Evolutionary conservation across 23 red algal genomes (phyloP).

Genomic region (Gracilaria vermiculophylla): DNA sequence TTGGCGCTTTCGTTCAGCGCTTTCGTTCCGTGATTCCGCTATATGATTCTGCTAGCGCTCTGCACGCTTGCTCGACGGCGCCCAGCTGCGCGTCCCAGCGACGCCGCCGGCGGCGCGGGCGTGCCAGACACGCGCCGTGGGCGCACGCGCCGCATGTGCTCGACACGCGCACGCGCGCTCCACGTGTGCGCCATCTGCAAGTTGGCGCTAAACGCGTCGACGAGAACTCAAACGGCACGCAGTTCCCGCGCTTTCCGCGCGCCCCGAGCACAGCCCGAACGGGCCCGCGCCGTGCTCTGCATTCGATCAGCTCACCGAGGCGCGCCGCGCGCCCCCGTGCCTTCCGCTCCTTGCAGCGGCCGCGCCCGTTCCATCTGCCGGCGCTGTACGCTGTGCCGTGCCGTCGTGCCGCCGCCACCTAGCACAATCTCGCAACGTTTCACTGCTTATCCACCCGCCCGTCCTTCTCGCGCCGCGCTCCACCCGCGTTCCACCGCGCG

Average conservation of each 20-base stretch:
- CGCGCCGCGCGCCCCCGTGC: no score
- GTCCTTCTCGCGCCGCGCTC: not conserved
- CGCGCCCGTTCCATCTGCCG: not conserved
- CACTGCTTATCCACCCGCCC: not conserved
- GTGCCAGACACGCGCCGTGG: no score
- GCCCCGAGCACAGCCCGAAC: not conserved
- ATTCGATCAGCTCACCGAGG: no score
- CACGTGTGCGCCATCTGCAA: not conserved
- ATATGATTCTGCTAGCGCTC: no score
- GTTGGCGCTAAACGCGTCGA: not conserved
- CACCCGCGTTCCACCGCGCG: not conserved
- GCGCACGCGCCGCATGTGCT: not conserved
- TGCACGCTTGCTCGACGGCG: no score
- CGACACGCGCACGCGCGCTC: not conserved
- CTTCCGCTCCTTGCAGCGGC: no score
- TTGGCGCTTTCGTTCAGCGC: no score
- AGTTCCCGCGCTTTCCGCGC: not conserved
- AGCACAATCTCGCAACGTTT: constrained; percentile 43
- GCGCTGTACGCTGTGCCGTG: not conserved
- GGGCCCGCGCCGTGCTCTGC: not conserved
- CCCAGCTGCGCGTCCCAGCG: no score
- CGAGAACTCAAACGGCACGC: not conserved
- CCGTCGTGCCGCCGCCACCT: not conserved
- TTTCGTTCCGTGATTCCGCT: no score
- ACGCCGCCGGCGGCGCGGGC: no score